Evolutionary conservation across 306 rosid species (phyloP), one percentile per base, ranked within the genome.

Genomic region (Purshia tridentata): DNA sequence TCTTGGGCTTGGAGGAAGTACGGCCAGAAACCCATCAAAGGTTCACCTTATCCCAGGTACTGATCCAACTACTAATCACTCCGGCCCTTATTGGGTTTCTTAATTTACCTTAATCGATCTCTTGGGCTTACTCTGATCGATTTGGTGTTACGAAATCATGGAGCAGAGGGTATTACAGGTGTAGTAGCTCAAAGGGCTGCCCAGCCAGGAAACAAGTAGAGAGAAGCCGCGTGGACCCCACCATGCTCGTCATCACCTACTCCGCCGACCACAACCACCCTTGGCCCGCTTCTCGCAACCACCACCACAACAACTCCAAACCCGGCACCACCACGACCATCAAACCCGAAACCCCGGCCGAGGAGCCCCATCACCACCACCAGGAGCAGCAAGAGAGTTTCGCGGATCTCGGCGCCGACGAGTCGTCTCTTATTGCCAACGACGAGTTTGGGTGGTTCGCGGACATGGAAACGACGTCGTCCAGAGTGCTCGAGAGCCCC

Each of bases 1-100:
- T 90, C 97, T 8, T 94, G 97, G 97, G 93, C 97, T 14, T 94
- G 99, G 99, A 79, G 99, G 65, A 94, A 94, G 58, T 94, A 94
- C 61, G 99, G 99, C 3, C 99, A 94, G 78, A 94, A 94, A 67
- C 99, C 99, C 75, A 94, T 94, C 90, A 94, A 94, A 74, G 99
- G 99, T 70, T 94, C 99, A 3, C 99, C 99, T 19, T 94, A 89
- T 58, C 99, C 99, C 52, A 94, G 98, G 98, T 91, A 65, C 1
- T 39, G 4, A 7, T 45, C 11, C 51, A 44, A 5, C 3, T 23
- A 23, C 29, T 2, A 23, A 23, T 23, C 29, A 23, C 2, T 23
- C 29, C 0, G 2, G 2, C 29, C 29, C 29, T 2, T 23, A 0
- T 23, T 23, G 29, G 29, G 29, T 0, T 23, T 23, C 29, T 23